A percentile compares a stretch with the other conserved stretches of the same genome.
Conservation (phyloP, 1,284 basidiomycete species). For the Leccinum pachyderme region DNA sequence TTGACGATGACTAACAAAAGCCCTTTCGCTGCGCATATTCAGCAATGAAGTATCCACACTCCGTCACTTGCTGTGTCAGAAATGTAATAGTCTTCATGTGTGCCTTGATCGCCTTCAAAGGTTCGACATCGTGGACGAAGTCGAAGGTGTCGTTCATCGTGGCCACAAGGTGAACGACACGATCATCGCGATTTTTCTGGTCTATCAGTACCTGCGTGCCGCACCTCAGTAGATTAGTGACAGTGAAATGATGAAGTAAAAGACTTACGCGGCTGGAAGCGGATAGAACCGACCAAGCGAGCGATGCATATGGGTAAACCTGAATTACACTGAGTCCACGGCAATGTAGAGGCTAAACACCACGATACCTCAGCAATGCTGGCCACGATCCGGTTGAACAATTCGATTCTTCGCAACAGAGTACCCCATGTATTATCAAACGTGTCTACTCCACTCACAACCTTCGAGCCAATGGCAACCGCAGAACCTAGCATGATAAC, state of each 20-base stretch:
- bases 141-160: neutral
- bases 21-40: neutral
- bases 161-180: neutral
- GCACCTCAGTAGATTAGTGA: neutral
- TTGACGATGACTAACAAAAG: neutral
- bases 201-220: neutral
- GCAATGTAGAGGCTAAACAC: neutral
- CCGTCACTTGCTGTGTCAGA: neutral
- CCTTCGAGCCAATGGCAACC: neutral
- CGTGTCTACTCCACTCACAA: neutral
- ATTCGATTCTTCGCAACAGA: neutral
- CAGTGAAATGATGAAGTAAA: neutral
- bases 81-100: neutral
- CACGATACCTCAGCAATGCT: neutral
- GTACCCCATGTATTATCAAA: neutral
- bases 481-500: neutral
- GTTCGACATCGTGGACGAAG: neutral
- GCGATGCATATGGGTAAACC: neutral
- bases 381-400: neutral
- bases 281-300: neutral
- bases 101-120: neutral
- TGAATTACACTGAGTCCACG: neutral
- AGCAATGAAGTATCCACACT: neutral
- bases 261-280: neutral
- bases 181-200: neutral